A percentile compares a stretch with the other conserved stretches of the same genome.
Evolutionary conservation across 1,284 basidiomycete species (phyloP).

Genomic region (Rhodofomes roseus): DNA sequence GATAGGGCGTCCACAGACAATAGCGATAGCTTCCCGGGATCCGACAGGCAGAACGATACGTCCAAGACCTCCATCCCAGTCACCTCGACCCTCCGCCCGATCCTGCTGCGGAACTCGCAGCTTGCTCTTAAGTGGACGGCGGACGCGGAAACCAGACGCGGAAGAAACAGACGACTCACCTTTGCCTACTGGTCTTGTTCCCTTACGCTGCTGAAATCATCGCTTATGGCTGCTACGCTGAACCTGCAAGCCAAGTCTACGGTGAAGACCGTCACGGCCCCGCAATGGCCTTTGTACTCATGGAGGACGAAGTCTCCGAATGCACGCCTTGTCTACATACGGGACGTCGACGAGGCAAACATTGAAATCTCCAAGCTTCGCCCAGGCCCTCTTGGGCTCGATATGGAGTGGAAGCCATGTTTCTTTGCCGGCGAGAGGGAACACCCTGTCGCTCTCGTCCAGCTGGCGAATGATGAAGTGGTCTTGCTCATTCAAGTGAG

Average conservation of each 20-base stretch:
- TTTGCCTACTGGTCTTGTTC: background rate
- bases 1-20: too few species aligned
- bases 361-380: conserved; percentile 19
- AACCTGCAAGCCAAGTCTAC: background rate
- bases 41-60: too few species aligned
- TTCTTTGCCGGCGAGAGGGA: conserved; percentile 45
- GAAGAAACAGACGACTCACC: background rate
- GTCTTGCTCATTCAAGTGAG: conserved; percentile 63
- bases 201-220: background rate
- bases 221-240: background rate
- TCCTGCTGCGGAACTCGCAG: too few species aligned
- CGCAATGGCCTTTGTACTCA: conserved; percentile 15
- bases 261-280: background rate
- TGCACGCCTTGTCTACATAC: conserved; percentile 25
- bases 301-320: conserved; percentile 21
- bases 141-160: too few species aligned
- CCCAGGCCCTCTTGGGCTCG: conserved; percentile 51
- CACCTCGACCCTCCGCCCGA: too few species aligned
- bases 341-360: conserved; percentile 19
- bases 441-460: conserved; percentile 68
- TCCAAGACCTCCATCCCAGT: too few species aligned
- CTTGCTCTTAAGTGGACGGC: too few species aligned
- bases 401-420: conserved; percentile 71
- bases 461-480: conserved; percentile 51
- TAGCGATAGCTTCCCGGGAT: too few species aligned